These are phyloP conservation scores for Ophiostoma angusticollis DNA, from an alignment of 2,329 filamentous ascomycete species.

Conservation along the genomic window DNA sequence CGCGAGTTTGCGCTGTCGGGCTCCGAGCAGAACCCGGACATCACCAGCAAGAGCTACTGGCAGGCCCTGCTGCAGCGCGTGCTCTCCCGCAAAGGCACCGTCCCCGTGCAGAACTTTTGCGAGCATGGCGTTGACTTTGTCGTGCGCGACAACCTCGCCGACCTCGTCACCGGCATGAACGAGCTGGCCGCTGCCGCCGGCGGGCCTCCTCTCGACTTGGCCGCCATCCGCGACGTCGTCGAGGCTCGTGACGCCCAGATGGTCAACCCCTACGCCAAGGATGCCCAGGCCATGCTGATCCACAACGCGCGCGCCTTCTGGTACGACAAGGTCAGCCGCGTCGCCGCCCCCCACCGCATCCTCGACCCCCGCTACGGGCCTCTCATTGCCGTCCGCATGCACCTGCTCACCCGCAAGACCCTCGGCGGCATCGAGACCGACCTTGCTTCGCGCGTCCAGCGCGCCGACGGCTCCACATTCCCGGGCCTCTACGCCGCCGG, in stretches of 20 bases:
- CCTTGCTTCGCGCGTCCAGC: constrained; percentile 42
- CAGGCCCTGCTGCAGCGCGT: constrained; percentile 36
- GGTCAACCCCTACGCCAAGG: constrained; percentile 43
- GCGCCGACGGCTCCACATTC: constrained; percentile 33
- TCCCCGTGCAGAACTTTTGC: constrained; percentile 44
- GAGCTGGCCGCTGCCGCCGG: constrained; percentile 32
- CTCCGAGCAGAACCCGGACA: constrained; percentile 50
- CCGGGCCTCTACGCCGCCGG: constrained; percentile 46
- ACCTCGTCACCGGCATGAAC: constrained; percentile 47
- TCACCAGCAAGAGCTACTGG: constrained; percentile 45
- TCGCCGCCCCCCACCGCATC: constrained; percentile 41
- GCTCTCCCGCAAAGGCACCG: constrained; percentile 38
- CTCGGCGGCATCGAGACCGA: constrained; percentile 49
- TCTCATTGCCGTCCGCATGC: constrained; percentile 47
- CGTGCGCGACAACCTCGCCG: constrained; percentile 40
- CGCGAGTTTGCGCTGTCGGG: constrained; percentile 49
- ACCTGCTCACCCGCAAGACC: constrained; percentile 48
- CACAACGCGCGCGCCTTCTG: constrained; percentile 43
- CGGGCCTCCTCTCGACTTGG: constrained; percentile 35
- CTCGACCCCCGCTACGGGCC: constrained; percentile 43
- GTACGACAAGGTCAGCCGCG: constrained; percentile 37
- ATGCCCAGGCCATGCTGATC: constrained; percentile 50
- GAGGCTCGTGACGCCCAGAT: constrained; percentile 43
- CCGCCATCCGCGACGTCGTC: constrained; percentile 32
- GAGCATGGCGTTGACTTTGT: constrained; percentile 47